Evolutionary conservation across 352 stramenopile species (phyloP), one percentile per base, ranked within the genome.

Genomic region (Phytophthora palmivora): DNA sequence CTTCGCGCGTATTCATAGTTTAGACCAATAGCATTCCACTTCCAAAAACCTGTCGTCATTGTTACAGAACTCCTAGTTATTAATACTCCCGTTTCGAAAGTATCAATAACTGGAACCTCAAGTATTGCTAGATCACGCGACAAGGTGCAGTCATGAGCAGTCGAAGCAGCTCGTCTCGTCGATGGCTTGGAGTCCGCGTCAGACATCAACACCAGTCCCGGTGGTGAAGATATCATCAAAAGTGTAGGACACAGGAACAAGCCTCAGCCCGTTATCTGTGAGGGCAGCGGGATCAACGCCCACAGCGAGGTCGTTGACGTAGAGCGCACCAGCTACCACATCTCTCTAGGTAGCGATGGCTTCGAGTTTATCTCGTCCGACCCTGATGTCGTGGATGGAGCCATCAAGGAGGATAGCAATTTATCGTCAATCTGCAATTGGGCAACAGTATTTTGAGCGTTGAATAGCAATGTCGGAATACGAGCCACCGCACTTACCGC

Each of bases 271-370:
- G 57, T 67, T 16, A 72, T 72, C 48, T 72, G 59, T 45, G 63
- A 71, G 41, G 56, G 43, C 34, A 62, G 63, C 32, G 63, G 67
- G 37, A 36, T 58, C 32, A 76, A 80, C 46, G 53, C 55, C 1
- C 63, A 84, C 47, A 86, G 78, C 22, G 75, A 87, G 48, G 42
- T 70, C 18, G 33, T 19, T 44, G 45, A 64, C 33, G 30, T 43
- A 10, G 48, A 61, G 34, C 43, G 58, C 36, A 61, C 30, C 37
- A 61, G 53, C 48, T 66, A 74, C 38, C 54, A 53, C 32, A 63
- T 74, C 22, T 77, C 69, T 21, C 55, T 74, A 14, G 68, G 54
- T 21, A 71, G 58, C 28, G 63, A 72, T 47, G 61, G 58, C 55
- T 69, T 74, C 19, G 48, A 55, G 34, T 74, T 63, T 19, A 67